Percentiles rank a stretch among this genome's conserved stretches.
Evolutionary conservation across 176 grass and related monocot genomes (phyloP).

Genomic region (maize (Zea mays)): DNA sequence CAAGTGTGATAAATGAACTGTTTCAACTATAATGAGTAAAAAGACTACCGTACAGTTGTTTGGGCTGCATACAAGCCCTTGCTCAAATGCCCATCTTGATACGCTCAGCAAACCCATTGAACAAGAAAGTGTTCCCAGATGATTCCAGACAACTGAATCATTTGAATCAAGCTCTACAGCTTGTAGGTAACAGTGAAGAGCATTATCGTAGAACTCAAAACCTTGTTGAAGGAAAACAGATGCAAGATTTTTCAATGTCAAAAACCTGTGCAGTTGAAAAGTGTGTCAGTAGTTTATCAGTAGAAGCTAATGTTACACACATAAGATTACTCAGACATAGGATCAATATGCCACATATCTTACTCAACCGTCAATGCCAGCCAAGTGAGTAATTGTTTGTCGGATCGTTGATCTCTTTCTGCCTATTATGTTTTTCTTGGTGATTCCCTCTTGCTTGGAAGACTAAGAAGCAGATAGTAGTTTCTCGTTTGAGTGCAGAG

Average conservation of each 20-base stretch:
- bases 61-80: conserved; percentile 90
- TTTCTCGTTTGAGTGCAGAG: too few species aligned
- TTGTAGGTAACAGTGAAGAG: conserved; percentile 90
- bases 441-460: too few species aligned
- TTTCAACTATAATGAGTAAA: conserved; percentile 31
- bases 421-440: too few species aligned
- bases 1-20: conserved; percentile 22
- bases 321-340: too few species aligned
- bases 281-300: conserved; percentile 31
- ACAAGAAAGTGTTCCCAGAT: conserved; percentile 90
- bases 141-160: conserved; percentile 98
- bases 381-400: conserved; percentile 11
- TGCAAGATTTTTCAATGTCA: conserved; percentile 95
- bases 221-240: conserved; percentile 87
- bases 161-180: conserved; percentile 89
- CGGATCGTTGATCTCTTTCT: too few species aligned
- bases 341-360: conserved; percentile 4
- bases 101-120: conserved; percentile 80
- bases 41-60: conserved; percentile 79
- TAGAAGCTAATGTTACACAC: background rate
- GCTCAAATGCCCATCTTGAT: conserved; percentile 97
- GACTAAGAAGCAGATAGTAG: too few species aligned
- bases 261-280: conserved; percentile 61
- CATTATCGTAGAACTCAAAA: conserved; percentile 66
- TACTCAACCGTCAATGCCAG: conserved; percentile 19